Evolutionary conservation across 768 basidiomycete species (phyloP), one percentile per base, ranked within the genome.

Genomic region (Lentinula guzmanii): DNA sequence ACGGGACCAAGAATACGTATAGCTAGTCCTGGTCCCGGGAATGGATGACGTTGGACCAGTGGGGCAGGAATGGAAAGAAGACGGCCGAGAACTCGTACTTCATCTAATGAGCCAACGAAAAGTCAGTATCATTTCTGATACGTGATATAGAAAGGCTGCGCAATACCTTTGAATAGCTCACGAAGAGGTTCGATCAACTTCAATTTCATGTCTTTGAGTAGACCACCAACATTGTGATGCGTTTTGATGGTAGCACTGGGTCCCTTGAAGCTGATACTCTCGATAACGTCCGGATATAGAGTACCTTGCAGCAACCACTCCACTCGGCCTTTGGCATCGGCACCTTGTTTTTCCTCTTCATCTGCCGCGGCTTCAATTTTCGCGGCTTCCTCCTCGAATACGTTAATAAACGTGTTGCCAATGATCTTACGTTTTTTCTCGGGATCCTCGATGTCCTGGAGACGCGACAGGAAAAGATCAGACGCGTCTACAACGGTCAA

Each of bases 221-320:
- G 78, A 3, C 96, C 96, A 33, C 97, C 97, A 65, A 98, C 97
- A 66, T 99, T 99, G 74, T 98, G 97, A 72, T 99, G 97, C 2
- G 97, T 98, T 82, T 99, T 99, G 81, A 99, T 99, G 9, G 96
- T 98, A 42, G 97, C 97, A 65, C 91, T 93, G 0, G 97, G 97
- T 2, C 97, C 97, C 76, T 98, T 98, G 85, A 99, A 99, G 75
- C 91, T 93, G 77, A 99, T 97, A 71, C 91, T 93, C 79, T 99
- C 97, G 71, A 98, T 99, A 62, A 99, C 97, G 70, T 99, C 97
- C 2, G 97, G 97, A 74, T 98, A 99, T 13, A 99, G 82, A 0
- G 97, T 99, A 4, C 97, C 97, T 75, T 99, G 97, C 10, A 99
- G 77, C 52, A 99, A 74, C 95, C 95, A 99, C 71, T 98, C 97